A percentile compares a stretch with the other conserved stretches of the same genome.
phyloP scores from a whole-genome alignment of 2,329 filamentous ascomycete species.

The Diaporthe citri region DNA sequence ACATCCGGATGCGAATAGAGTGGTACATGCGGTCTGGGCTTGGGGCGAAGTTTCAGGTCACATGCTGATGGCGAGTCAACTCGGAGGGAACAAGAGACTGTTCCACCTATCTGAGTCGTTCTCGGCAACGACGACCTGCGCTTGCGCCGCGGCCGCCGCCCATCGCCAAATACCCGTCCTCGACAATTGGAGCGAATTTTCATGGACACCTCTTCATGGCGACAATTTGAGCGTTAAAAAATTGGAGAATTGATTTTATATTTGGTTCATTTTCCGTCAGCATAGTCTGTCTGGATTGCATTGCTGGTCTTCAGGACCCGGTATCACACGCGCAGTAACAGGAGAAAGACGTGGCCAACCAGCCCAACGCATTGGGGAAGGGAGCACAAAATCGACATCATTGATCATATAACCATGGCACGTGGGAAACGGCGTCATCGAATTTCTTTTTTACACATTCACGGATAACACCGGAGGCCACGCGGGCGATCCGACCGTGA shows the following conservation, averaged over 20 bases:
- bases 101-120: constrained; percentile 20
- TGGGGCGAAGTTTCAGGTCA: background rate
- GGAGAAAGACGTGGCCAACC: background rate
- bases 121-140: constrained; percentile 12
- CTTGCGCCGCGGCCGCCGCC: constrained; percentile 20
- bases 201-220: background rate
- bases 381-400: constrained; percentile 20
- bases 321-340: constrained; percentile 3
- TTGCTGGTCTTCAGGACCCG: background rate
- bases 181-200: background rate
- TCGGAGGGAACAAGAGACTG: constrained; percentile 9
- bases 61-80: background rate
- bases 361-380: background rate
- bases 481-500: background rate
- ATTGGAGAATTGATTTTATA: background rate
- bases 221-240: background rate
- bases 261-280: background rate
- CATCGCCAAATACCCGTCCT: constrained; percentile 19
- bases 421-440: constrained; percentile 12
- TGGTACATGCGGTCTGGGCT: constrained; percentile 8
- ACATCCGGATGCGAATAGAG: background rate
- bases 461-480: background rate
- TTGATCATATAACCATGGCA: constrained; percentile 8
- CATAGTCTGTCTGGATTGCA: constrained; percentile 7
- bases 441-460: background rate